These are phyloP conservation scores for Mrakia gelida DNA, from an alignment of 768 basidiomycete species.

Conservation along the genomic window DNA sequence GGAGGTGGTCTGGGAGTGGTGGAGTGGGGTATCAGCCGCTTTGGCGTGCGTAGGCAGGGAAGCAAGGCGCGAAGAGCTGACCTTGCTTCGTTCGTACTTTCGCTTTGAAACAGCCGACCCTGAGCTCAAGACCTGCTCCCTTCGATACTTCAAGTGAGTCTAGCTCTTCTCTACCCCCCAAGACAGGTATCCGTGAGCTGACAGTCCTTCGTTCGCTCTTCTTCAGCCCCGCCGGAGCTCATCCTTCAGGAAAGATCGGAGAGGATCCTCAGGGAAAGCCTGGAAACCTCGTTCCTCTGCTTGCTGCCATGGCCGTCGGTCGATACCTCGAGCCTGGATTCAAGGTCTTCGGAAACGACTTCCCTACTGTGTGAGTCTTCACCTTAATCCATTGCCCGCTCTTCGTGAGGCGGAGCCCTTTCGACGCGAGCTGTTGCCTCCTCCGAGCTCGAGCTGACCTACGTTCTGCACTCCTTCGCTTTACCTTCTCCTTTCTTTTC, in stretches of 20 bases:
- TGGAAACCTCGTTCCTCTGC: slow-evolving; percentile 85
- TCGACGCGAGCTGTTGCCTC: background rate
- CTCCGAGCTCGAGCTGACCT: background rate
- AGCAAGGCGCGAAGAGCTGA: background rate
- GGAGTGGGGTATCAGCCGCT: background rate
- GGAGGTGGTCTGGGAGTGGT: background rate
- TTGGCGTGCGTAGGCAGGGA: background rate
- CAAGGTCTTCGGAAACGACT: slow-evolving; percentile 94
- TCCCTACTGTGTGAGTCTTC: slow-evolving; percentile 72
- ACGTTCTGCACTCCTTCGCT: background rate
- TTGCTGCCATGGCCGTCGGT: slow-evolving; percentile 92
- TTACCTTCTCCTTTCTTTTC: background rate
- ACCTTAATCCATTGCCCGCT: slow-evolving; percentile 12
- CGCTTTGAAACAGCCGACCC: slow-evolving; percentile 57
- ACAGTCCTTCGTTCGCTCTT: background rate
- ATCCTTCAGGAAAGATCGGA: slow-evolving; percentile 89
- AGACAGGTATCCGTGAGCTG: slow-evolving; percentile 4
- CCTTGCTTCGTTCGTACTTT: background rate
- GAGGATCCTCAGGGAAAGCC: slow-evolving; percentile 96
- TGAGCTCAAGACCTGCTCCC: slow-evolving; percentile 59
- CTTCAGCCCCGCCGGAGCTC: slow-evolving; percentile 88
- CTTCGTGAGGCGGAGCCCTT: background rate
- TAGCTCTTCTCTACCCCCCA: background rate
- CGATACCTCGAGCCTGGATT: slow-evolving; percentile 63
- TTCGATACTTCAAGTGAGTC: slow-evolving; percentile 86